Percentiles rank a stretch among this genome's conserved stretches.
Conservation (phyloP, 2,329 filamentous ascomycete genomes). For the Sporothrix humicola region DNA sequence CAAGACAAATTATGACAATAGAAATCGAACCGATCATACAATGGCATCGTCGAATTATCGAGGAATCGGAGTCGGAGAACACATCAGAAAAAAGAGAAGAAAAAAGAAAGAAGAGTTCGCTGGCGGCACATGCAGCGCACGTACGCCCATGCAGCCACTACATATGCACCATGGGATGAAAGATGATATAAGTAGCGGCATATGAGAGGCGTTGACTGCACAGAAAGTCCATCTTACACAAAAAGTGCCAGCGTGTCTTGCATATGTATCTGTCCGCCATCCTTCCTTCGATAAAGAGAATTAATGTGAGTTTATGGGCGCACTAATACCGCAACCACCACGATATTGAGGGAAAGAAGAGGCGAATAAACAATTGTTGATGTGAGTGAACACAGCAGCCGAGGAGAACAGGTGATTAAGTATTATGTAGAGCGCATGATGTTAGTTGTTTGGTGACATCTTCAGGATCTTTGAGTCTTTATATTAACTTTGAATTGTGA, state of each 20-base stretch:
- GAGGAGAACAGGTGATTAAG: background rate
- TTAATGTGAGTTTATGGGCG: background rate
- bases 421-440: background rate
- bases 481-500: background rate
- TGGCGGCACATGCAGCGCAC: background rate
- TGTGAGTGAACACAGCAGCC: background rate
- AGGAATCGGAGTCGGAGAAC: background rate
- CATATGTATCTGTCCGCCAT: conserved; percentile 19
- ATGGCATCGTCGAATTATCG: background rate
- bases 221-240: background rate
- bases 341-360: background rate
- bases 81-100: background rate
- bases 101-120: background rate
- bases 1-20: background rate
- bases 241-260: conserved; percentile 23
- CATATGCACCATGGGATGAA: background rate
- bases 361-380: background rate
- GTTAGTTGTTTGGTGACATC: too few species aligned
- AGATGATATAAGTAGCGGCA: background rate
- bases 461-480: background rate
- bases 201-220: background rate
- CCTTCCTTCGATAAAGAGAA: background rate
- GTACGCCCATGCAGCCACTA: conserved; percentile 1
- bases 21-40: background rate
- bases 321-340: background rate